Evolutionary conservation across 345 rosid genomes (phyloP).

Genomic region (Melastoma malabathricum): DNA sequence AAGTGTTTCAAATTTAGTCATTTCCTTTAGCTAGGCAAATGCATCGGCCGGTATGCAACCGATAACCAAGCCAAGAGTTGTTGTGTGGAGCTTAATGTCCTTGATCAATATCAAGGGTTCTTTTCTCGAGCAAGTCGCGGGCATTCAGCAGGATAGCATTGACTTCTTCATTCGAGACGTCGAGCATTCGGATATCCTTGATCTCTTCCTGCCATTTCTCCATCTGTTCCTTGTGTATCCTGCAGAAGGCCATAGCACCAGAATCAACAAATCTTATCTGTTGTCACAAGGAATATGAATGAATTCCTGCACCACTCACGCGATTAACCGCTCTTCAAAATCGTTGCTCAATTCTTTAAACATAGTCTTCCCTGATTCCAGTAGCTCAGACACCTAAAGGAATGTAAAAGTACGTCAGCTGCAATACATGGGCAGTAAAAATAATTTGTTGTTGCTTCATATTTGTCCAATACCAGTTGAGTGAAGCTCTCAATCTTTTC

Average conservation of each 20-base stretch:
- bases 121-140: conserved; percentile 42
- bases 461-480: conserved; percentile 22
- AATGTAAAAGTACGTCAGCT: background rate
- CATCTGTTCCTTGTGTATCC: conserved; percentile 68
- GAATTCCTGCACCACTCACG: conserved; percentile 25
- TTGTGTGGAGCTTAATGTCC: too few relatives aligned
- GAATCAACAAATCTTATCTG: background rate
- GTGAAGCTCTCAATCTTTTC: conserved; percentile 77
- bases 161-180: conserved; percentile 69
- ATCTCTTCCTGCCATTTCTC: conserved; percentile 89
- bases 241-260: conserved; percentile 9
- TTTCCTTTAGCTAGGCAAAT: too few relatives aligned
- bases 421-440: too few relatives aligned
- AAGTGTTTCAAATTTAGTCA: too few relatives aligned
- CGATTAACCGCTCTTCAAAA: conserved; percentile 59
- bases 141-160: conserved; percentile 49
- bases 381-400: conserved; percentile 54
- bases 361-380: conserved; percentile 67
- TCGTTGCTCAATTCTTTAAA: conserved; percentile 66
- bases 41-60: too few relatives aligned
- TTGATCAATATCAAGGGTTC: too few relatives aligned
- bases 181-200: conserved; percentile 55
- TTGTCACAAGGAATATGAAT: background rate
- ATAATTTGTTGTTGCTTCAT: background rate
- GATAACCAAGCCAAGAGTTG: too few relatives aligned